Percentiles rank a stretch among this genome's conserved stretches.
phyloP scores from a whole-genome alignment of 108 stramenopile species.

The Nitzschia sp. region DNA sequence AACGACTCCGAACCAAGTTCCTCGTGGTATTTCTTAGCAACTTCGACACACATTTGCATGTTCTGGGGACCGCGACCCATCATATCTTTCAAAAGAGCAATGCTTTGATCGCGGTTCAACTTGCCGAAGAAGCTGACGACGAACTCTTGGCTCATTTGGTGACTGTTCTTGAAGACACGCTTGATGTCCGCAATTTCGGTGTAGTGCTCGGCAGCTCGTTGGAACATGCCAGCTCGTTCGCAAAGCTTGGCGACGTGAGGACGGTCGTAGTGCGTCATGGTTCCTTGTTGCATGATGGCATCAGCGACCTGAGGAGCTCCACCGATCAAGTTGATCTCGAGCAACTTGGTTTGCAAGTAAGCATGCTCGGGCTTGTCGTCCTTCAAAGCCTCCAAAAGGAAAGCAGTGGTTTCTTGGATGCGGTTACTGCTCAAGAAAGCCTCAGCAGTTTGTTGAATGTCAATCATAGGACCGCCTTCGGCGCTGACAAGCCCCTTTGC shows the following conservation, averaged over 20 bases:
- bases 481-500: conserved; percentile 94
- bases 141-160: conserved; percentile 95
- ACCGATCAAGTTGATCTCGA: conserved; percentile 99
- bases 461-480: conserved; percentile 91
- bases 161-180: conserved; percentile 94
- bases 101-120: conserved; percentile 90
- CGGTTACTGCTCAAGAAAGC: conserved; percentile 95
- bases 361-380: conserved; percentile 98
- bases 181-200: conserved; percentile 98
- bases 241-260: conserved; percentile 96
- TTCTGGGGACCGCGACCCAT: conserved; percentile 90
- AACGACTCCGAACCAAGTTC: conserved; percentile 94
- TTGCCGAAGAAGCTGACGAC: conserved; percentile 96
- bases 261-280: conserved; percentile 97
- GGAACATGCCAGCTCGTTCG: conserved; percentile 97
- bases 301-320: conserved; percentile 99
- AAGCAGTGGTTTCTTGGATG: conserved; percentile 97
- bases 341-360: conserved; percentile 98
- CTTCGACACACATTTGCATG: conserved; percentile 95
- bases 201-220: conserved; percentile 99
- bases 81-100: conserved; percentile 95
- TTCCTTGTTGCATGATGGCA: conserved; percentile 98
- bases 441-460: conserved; percentile 96
- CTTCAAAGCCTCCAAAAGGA: conserved; percentile 97
- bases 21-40: conserved; percentile 98